These are phyloP conservation scores for Cronartium ribicola DNA, from an alignment of 1,284 basidiomycete genomes.

Conservation along the genomic window DNA sequence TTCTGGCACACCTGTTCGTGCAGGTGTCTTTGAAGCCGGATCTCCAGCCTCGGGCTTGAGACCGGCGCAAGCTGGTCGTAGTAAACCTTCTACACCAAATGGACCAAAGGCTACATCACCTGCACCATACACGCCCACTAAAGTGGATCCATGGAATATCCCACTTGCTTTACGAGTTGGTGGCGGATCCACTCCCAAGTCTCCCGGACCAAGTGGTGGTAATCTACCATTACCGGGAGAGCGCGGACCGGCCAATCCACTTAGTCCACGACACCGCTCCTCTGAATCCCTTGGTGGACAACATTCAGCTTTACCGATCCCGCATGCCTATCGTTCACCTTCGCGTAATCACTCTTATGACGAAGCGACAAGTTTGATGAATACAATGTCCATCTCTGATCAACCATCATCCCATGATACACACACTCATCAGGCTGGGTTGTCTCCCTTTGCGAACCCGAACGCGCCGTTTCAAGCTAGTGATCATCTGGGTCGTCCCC, in stretches of 20 bases:
- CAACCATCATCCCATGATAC: constrained; percentile 14
- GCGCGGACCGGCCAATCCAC: constrained; percentile 3
- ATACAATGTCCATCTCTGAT: constrained; percentile 22
- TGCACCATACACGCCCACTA: neutral
- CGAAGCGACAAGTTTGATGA: constrained; percentile 4
- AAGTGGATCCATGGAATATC: constrained; percentile 7
- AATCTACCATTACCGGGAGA: constrained; percentile 31
- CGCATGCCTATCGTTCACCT: constrained; percentile 12
- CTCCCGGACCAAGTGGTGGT: neutral
- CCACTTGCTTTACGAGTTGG: constrained; percentile 11
- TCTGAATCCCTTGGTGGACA: constrained; percentile 20
- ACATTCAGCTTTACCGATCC: constrained; percentile 12
- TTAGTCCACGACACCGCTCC: constrained; percentile 24
- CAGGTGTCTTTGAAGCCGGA: constrained; percentile 33
- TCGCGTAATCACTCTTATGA: constrained; percentile 36
- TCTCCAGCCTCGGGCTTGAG: constrained; percentile 27
- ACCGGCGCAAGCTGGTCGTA: neutral
- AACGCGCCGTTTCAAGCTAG: constrained; percentile 11
- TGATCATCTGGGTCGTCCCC: constrained; percentile 5
- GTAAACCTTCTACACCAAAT: neutral
- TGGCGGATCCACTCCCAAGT: constrained; percentile 1
- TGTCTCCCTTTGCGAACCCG: constrained; percentile 1
- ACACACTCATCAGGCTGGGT: constrained; percentile 9
- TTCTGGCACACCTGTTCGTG: constrained; percentile 6
- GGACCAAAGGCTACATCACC: constrained; percentile 13